These are phyloP conservation scores for Vitis rotundifolia DNA, from an alignment of 164 flowering plant species.

Conservation along the genomic window DNA sequence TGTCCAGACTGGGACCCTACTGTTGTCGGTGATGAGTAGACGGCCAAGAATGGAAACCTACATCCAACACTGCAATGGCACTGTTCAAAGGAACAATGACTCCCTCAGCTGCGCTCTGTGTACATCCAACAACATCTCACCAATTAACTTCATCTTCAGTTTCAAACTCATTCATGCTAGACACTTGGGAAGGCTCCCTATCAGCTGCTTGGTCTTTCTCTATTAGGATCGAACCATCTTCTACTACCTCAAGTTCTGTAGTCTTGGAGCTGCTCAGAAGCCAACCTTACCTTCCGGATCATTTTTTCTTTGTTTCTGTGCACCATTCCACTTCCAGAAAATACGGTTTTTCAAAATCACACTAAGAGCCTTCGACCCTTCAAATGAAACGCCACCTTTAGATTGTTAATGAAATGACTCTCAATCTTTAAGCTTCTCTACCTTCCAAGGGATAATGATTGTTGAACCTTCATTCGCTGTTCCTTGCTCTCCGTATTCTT, in stretches of 20 bases:
- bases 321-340: slow-evolving; percentile 24
- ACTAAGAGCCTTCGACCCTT: slow-evolving; percentile 81
- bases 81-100: no score
- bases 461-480: slow-evolving; percentile 18
- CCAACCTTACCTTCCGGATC: slow-evolving; percentile 16
- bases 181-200: slow-evolving; percentile 28
- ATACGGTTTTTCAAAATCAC: slow-evolving; percentile 58
- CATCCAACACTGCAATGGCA: no score
- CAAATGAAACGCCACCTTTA: slow-evolving; percentile 57
- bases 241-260: slow-evolving; percentile 5
- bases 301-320: slow-evolving; percentile 21
- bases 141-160: slow-evolving; percentile 41
- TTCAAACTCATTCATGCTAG: slow-evolving; percentile 28
- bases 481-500: slow-evolving; percentile 31
- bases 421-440: slow-evolving; percentile 26
- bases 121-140: no score
- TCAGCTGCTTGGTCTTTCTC: slow-evolving; percentile 20
- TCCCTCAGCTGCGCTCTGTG: no score
- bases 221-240: slow-evolving; percentile 15
- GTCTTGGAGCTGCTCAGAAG: slow-evolving; percentile 6
- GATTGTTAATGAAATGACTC: slow-evolving; percentile 29
- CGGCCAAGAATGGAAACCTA: no score
- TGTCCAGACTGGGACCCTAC: no score
- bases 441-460: slow-evolving; percentile 27
- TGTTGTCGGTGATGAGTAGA: no score